Evolutionary conservation across 441 rosid genomes (phyloP), one percentile per base, ranked within the genome.

Genomic region (Melastoma candidum): DNA sequence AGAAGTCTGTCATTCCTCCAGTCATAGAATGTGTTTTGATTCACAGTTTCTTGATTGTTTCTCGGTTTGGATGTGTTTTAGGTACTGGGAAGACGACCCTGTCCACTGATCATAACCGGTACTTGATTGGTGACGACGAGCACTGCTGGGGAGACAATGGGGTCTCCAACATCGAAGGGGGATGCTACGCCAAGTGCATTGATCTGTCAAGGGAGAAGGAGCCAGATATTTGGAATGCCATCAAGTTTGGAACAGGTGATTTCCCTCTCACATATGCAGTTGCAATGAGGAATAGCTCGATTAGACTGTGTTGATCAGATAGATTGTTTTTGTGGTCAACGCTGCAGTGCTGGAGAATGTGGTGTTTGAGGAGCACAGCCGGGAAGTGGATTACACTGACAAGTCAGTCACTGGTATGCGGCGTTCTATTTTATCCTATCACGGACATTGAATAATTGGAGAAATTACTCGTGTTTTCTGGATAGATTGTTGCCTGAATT

Each of bases 61-160:
- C 44, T 39, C 24, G 3, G 12, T 44, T 53, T 46, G 27, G 13
- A 48, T 36, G 22, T 17, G 43, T 53, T 54, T 48, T 47, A 90
- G 97, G 98, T 60, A 92, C 96, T 1, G 98, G 98, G 24, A 92
- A 92, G 77, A 92, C 98, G 2, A 92, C 98, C 2, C 49, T 92
- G 72, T 92, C 98, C 53, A 92, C 98, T 48, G 98, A 92, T 74
- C 96, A 86, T 49, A 92, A 88, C 51, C 65, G 98, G 67, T 88
- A 80, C 58, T 79, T 92, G 45, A 87, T 92, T 43, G 96, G 98
- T 11, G 98, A 92, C 32, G 98, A 92, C 51, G 98, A 92, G 55
- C 98, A 92, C 61, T 88, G 98, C 56, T 92, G 98, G 98, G 67
- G 83, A 27, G 95, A 80, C 51, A 82, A 70, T 60, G 98, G 98